These are phyloP conservation scores for Backusella tuberculispora DNA, from an alignment of 192 early-diverging fungal genomes.

Conservation along the genomic window DNA sequence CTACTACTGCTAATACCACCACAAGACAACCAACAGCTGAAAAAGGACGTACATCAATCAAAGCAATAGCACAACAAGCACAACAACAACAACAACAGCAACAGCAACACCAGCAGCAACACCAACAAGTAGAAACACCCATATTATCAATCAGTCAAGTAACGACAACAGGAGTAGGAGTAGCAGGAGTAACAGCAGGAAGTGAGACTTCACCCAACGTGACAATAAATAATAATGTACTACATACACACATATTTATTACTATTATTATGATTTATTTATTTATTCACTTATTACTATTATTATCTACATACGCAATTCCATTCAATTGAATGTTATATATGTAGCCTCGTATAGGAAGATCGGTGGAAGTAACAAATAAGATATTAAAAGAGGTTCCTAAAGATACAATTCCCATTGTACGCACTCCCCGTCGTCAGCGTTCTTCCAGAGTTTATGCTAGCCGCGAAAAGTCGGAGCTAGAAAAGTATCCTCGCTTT, in stretches of 20 bases:
- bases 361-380: conserved; percentile 38
- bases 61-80: background rate
- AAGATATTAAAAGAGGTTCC: conserved; percentile 54
- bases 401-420: conserved; percentile 75
- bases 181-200: background rate
- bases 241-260: conserved; percentile 12
- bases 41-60: background rate
- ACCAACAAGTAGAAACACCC: background rate
- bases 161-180: background rate
- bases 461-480: conserved; percentile 77
- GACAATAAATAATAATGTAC: conserved; percentile 18
- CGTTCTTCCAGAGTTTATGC: conserved; percentile 81
- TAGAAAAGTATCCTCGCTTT: conserved; percentile 76
- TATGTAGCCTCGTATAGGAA: background rate
- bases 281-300: background rate
- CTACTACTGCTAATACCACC: background rate
- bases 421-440: conserved; percentile 81
- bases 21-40: background rate
- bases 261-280: conserved; percentile 3
- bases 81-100: background rate
- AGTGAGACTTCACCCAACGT: conserved; percentile 2
- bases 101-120: background rate
- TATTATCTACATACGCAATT: background rate
- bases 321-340: too few relatives aligned
- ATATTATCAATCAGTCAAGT: background rate